These are phyloP conservation scores for Actinomortierella ambigua DNA, from an alignment of 371 early-diverging fungal species.

Conservation along the genomic window DNA sequence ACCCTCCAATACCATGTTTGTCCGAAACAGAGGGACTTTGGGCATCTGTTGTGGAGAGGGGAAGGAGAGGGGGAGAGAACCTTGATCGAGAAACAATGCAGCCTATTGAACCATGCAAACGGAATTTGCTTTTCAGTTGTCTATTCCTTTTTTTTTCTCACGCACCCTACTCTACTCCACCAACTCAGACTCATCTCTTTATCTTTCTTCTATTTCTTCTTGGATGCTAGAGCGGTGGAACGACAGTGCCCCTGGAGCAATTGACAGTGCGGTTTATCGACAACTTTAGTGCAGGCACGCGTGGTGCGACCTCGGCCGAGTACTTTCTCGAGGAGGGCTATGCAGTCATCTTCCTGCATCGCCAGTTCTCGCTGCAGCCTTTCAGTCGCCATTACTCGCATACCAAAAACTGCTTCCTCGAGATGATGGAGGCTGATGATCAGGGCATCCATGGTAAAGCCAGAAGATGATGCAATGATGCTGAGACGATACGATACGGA, in stretches of 20 bases:
- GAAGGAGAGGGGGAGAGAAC: no score
- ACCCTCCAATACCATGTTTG: no score
- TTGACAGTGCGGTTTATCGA: conserved; percentile 98
- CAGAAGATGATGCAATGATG: conserved; percentile 2
- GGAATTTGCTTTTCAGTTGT: no score
- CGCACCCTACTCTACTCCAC: background rate
- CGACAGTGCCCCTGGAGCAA: conserved; percentile 95
- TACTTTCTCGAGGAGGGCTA: conserved; percentile 91
- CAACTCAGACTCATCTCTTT: conserved; percentile 7
- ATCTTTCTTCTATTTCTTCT: conserved; percentile 16
- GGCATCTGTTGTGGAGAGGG: no score
- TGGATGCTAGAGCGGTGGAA: conserved; percentile 89
- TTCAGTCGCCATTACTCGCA: conserved; percentile 92
- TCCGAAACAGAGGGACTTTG: no score
- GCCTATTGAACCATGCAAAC: no score
- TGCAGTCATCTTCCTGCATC: conserved; percentile 94
- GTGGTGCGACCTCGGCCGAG: conserved; percentile 96
- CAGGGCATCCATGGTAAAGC: conserved; percentile 54
- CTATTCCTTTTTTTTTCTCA: background rate
- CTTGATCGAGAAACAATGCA: no score
- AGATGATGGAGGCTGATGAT: conserved; percentile 74
- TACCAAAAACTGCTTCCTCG: conserved; percentile 77
- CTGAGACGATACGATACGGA: background rate
- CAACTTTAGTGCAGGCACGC: conserved; percentile 96
- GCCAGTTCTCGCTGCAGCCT: conserved; percentile 93